Evolutionary conservation across 768 basidiomycete species (phyloP).

Genomic region (Leccinum rimulosum): DNA sequence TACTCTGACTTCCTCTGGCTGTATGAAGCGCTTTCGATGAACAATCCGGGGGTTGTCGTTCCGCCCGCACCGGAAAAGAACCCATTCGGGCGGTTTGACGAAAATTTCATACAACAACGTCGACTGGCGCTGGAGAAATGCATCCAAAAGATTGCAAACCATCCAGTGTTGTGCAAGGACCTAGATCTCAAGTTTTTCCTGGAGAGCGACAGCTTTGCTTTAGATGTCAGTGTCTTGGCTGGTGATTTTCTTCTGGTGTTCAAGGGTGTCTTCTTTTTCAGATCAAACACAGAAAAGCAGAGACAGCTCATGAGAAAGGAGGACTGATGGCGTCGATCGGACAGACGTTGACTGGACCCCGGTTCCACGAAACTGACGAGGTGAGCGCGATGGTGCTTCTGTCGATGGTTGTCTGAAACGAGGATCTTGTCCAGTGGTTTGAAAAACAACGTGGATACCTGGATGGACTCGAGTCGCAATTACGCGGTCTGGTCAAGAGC

Average conservation of each 20-base stretch:
- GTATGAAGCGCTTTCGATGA: slow-evolving; percentile 79
- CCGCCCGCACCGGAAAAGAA: slow-evolving; percentile 97
- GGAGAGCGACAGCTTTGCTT: slow-evolving; percentile 87
- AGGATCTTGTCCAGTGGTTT: slow-evolving; percentile 71
- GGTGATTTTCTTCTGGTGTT: background rate
- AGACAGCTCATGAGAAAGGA: slow-evolving; percentile 71
- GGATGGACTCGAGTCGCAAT: slow-evolving; percentile 86
- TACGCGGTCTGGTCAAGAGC: slow-evolving; percentile 82
- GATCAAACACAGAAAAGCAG: slow-evolving; percentile 88
- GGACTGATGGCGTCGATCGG: slow-evolving; percentile 85
- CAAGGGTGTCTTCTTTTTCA: slow-evolving; percentile 27
- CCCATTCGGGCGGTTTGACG: slow-evolving; percentile 88
- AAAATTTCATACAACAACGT: slow-evolving; percentile 86
- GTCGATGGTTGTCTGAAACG: background rate
- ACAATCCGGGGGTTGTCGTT: slow-evolving; percentile 96
- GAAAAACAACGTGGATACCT: slow-evolving; percentile 82
- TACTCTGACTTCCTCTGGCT: slow-evolving; percentile 99
- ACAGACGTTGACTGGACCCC: slow-evolving; percentile 70
- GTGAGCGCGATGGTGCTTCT: slow-evolving; percentile 34
- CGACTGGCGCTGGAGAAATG: slow-evolving; percentile 84
- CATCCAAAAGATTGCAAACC: slow-evolving; percentile 89
- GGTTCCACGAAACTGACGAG: slow-evolving; percentile 88
- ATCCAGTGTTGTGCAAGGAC: slow-evolving; percentile 88
- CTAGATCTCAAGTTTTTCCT: slow-evolving; percentile 85
- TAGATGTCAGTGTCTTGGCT: slow-evolving; percentile 63